Percentiles rank a stretch among this genome's conserved stretches.
Evolutionary conservation across 257 asterid genomes (phyloP).

Genomic region (Solanum appendiculatum): DNA sequence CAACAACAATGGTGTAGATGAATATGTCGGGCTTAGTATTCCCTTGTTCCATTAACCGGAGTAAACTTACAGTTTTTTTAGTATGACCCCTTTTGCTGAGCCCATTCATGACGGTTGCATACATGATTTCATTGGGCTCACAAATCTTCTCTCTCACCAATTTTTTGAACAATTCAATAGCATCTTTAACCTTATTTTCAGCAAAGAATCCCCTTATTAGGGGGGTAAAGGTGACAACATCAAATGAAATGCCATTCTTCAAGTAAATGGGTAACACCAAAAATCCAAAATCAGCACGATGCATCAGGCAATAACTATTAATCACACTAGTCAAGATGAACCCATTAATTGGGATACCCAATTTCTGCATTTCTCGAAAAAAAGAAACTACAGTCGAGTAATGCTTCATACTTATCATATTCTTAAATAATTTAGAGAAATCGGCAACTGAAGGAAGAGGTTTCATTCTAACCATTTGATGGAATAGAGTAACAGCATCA

Average conservation of each 20-base stretch:
- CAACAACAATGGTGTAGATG: not conserved
- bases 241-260: conserved; percentile 2
- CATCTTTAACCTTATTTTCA: not conserved
- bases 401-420: not conserved
- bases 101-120: conserved; percentile 1
- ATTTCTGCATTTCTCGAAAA: not conserved
- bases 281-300: not conserved
- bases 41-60: not conserved
- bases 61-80: not conserved
- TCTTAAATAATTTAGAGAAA: not conserved
- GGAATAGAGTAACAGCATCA: conserved; percentile 1
- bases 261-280: not conserved
- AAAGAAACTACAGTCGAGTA: not conserved
- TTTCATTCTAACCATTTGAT: not conserved
- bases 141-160: conserved; percentile 7
- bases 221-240: not conserved
- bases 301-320: not conserved
- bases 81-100: conserved; percentile 22
- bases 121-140: conserved; percentile 1
- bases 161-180: conserved; percentile 13
- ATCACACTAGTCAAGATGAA: not conserved
- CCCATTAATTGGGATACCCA: not conserved
- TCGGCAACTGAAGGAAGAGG: not conserved
- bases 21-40: not conserved
- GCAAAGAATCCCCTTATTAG: conserved; percentile 11